These are phyloP conservation scores for Backusella tuberculispora DNA, from an alignment of 192 early-diverging fungal genomes.

Conservation along the genomic window DNA sequence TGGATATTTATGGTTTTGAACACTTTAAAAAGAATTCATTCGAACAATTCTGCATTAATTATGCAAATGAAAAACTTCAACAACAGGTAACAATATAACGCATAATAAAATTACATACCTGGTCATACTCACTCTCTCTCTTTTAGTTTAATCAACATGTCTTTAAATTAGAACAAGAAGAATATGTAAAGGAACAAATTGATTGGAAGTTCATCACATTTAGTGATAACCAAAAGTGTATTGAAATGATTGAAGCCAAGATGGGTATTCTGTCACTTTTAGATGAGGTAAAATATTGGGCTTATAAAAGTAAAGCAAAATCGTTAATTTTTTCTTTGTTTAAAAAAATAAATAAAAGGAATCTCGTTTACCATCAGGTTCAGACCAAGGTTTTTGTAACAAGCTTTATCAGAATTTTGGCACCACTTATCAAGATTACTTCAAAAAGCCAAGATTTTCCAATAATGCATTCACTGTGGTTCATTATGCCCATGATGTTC, in stretches of 20 bases:
- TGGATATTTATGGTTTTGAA: slow-evolving; percentile 99
- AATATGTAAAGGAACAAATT: slow-evolving; percentile 95
- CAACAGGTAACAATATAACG: slow-evolving; percentile 59
- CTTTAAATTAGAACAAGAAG: slow-evolving; percentile 99
- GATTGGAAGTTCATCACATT: slow-evolving; percentile 99
- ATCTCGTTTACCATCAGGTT: slow-evolving; percentile 80
- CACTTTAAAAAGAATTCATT: slow-evolving; percentile 99
- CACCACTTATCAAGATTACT: slow-evolving; percentile 73
- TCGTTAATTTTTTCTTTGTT: not conserved
- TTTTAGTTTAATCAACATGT: slow-evolving; percentile 97
- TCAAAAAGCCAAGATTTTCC: slow-evolving; percentile 92
- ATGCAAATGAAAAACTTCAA: slow-evolving; percentile 98
- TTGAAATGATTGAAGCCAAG: slow-evolving; percentile 96
- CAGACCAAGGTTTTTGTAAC: slow-evolving; percentile 82
- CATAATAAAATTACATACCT: not conserved
- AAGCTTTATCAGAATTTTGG: slow-evolving; percentile 91
- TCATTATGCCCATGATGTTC: slow-evolving; percentile 96
- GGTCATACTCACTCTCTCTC: not conserved
- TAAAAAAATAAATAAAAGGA: slow-evolving; percentile 33
- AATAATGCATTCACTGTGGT: slow-evolving; percentile 88
- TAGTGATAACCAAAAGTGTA: slow-evolving; percentile 99
- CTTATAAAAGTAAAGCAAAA: no score
- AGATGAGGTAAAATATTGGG: slow-evolving; percentile 80
- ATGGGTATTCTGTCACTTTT: slow-evolving; percentile 92
- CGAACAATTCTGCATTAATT: slow-evolving; percentile 99